Evolutionary conservation across 2,329 filamentous ascomycete species (phyloP).

Genomic region (Acarospora socialis): DNA sequence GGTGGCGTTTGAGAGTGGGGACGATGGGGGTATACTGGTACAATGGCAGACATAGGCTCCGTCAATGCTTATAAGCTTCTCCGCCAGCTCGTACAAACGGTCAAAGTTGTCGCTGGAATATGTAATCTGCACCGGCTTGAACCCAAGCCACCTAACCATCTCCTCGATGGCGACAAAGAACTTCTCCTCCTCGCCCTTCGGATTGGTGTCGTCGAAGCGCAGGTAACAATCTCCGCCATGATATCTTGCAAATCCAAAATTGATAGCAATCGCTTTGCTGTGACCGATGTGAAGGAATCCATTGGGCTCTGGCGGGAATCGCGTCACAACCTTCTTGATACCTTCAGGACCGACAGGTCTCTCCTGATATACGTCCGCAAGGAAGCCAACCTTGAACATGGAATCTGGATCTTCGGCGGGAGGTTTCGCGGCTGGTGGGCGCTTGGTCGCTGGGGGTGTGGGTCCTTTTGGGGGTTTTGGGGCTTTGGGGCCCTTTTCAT

Average conservation of each 20-base stretch:
- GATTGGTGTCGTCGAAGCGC: constrained; percentile 90
- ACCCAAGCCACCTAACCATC: constrained; percentile 75
- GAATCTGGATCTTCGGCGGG: constrained; percentile 35
- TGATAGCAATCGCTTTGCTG: constrained; percentile 87
- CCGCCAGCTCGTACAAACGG: constrained; percentile 72
- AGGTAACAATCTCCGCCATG: constrained; percentile 66
- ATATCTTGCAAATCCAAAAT: constrained; percentile 83
- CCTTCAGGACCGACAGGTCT: constrained; percentile 36
- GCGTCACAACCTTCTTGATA: constrained; percentile 9
- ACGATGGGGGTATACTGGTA: constrained; percentile 38
- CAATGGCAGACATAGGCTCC: constrained; percentile 78
- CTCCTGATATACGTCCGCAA: constrained; percentile 57
- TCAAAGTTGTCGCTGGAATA: constrained; percentile 87
- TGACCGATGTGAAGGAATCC: constrained; percentile 90
- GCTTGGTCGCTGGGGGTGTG: constrained; percentile 17
- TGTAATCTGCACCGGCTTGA: constrained; percentile 64
- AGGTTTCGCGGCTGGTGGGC: constrained; percentile 14
- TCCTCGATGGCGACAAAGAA: constrained; percentile 86
- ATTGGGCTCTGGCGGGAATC: constrained; percentile 75
- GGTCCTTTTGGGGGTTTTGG: constrained; percentile 20
- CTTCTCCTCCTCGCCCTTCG: constrained; percentile 77
- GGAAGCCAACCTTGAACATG: constrained; percentile 71
- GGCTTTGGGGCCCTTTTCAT: constrained; percentile 32
- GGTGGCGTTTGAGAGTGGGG: too few relatives aligned
- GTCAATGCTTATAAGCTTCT: constrained; percentile 61